phyloP scores from a whole-genome alignment of 306 rosid genomes.

The Inga laurina region DNA sequence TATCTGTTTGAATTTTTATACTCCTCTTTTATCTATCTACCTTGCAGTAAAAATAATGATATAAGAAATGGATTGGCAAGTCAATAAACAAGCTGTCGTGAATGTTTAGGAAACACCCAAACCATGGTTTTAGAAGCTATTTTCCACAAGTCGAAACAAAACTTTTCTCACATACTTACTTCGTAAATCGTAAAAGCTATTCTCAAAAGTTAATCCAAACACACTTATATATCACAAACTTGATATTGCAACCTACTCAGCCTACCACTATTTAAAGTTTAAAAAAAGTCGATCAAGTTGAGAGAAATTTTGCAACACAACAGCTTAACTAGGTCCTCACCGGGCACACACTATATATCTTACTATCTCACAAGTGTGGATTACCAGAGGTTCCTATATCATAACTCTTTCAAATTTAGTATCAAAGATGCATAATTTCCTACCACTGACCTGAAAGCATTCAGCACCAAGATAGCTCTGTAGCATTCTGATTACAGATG shows the following conservation, averaged over 20 bases:
- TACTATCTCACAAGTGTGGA: background rate
- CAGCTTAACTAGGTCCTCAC: background rate
- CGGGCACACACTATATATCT: background rate
- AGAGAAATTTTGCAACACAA: background rate
- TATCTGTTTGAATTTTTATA: too few species aligned
- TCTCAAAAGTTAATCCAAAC: too few species aligned
- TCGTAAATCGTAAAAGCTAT: too few species aligned
- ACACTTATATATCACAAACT: background rate
- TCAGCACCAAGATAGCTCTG: slow-evolving; percentile 96
- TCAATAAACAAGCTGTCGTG: background rate
- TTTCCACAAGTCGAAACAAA: too few species aligned
- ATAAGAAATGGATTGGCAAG: background rate
- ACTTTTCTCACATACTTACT: too few species aligned
- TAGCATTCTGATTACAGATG: slow-evolving; percentile 92
- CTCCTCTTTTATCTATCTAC: background rate
- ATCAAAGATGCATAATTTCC: slow-evolving; percentile 16
- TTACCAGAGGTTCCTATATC: slow-evolving; percentile 17
- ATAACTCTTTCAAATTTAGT: slow-evolving; percentile 9
- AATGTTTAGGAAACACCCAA: too few species aligned
- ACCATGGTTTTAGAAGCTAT: too few species aligned
- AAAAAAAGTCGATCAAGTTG: slow-evolving; percentile 2
- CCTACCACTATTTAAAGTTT: background rate
- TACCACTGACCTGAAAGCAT: slow-evolving; percentile 73
- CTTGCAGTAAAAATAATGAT: background rate
- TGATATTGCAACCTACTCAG: background rate